Percentiles rank a stretch among this genome's conserved stretches.
Conservation (phyloP, 2,329 filamentous ascomycete genomes). For the Aspergillus jensenii region DNA sequence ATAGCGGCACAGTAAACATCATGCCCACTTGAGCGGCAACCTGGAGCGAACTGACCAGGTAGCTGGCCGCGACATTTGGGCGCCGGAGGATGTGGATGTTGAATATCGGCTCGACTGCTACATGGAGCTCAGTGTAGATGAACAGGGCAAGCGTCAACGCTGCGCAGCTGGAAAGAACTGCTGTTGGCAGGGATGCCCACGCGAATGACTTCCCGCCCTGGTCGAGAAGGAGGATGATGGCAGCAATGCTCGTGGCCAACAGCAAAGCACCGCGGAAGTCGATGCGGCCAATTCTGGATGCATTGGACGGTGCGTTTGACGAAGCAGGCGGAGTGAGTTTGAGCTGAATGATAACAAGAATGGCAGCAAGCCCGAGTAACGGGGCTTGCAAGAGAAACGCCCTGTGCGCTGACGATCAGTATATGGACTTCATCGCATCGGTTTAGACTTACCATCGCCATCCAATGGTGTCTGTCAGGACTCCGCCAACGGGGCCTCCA, state of each 20-base stretch:
- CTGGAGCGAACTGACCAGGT: conserved; percentile 52
- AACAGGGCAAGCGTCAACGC: conserved; percentile 24
- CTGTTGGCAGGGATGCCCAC: conserved; percentile 27
- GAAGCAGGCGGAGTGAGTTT: conserved; percentile 19
- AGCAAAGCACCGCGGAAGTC: conserved; percentile 59
- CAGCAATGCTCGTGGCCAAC: conserved; percentile 45
- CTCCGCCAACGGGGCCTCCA: conserved; percentile 60
- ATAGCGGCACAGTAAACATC: conserved; percentile 67
- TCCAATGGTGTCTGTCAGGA: conserved; percentile 61
- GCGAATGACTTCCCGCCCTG: conserved; percentile 47
- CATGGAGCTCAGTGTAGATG: conserved; percentile 30
- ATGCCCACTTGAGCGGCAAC: conserved; percentile 59
- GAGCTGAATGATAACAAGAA: conserved; percentile 48
- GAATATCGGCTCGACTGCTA: conserved; percentile 38
- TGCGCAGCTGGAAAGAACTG: conserved; percentile 16
- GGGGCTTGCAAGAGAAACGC: conserved; percentile 31
- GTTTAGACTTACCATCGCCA: conserved; percentile 59
- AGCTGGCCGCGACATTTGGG: conserved; percentile 30
- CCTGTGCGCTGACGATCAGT: conserved; percentile 15
- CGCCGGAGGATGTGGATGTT: conserved; percentile 33
- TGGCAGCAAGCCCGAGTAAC: conserved; percentile 24
- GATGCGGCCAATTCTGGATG: conserved; percentile 50
- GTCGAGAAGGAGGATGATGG: conserved; percentile 49
- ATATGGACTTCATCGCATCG: accelerated
- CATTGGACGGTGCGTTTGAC: neutral